These are phyloP conservation scores for Auxenochlorella pyrenoidosa DNA, from an alignment of 139 green algal genomes.

Conservation along the genomic window DNA sequence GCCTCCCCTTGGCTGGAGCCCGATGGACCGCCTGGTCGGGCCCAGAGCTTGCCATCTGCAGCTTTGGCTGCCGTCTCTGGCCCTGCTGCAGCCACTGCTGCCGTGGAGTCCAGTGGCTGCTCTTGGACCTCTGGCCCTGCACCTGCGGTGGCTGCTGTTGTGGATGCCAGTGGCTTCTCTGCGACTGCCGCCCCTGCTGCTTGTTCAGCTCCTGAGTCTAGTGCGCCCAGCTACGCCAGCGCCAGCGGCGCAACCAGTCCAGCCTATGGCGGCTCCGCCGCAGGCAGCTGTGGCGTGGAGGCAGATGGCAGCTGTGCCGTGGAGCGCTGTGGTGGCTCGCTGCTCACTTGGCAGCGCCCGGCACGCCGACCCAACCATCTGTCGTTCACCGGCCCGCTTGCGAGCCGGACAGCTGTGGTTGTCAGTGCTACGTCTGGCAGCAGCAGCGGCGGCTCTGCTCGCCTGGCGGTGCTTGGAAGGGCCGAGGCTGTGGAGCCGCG, in stretches of 20 bases:
- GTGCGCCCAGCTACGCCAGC: constrained; percentile 4
- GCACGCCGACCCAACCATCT: background rate
- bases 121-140: too few relatives aligned
- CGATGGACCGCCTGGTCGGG: background rate
- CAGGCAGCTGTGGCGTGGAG: background rate
- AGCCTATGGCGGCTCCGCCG: too few relatives aligned
- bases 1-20: background rate
- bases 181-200: too few relatives aligned
- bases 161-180: too few relatives aligned
- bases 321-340: constrained; percentile 13
- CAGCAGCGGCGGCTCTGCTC: background rate
- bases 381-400: background rate
- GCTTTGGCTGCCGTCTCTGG: too few relatives aligned
- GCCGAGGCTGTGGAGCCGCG: background rate
- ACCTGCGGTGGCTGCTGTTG: too few relatives aligned
- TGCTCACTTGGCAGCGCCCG: constrained; percentile 31
- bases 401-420: background rate
- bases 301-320: background rate
- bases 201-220: background rate
- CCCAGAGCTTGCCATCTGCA: too few relatives aligned
- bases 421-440: background rate
- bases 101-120: too few relatives aligned
- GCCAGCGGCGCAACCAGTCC: background rate
- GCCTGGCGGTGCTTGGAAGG: background rate
- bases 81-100: too few relatives aligned